Evolutionary conservation across 1,284 basidiomycete species (phyloP).

Genomic region (Afroboletus lepidellus): DNA sequence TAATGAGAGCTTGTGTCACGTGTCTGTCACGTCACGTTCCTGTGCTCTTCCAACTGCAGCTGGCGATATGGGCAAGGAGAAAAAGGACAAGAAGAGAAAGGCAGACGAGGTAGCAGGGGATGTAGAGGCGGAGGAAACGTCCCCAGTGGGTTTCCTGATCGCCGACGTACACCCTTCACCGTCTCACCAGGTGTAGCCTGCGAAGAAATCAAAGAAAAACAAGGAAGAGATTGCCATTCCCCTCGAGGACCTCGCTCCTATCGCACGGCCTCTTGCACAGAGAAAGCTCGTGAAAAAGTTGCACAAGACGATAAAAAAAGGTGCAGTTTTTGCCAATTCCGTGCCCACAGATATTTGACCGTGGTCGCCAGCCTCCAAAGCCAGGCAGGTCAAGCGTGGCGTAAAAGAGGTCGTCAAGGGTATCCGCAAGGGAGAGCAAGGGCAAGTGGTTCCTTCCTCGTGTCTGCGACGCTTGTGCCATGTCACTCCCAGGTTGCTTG

Average conservation of each 20-base stretch:
- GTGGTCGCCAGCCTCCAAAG: conserved; percentile 72
- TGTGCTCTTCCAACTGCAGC: neutral
- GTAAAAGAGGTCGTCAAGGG: conserved; percentile 98
- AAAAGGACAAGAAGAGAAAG: conserved; percentile 49
- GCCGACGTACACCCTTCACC: neutral
- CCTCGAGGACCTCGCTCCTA: conserved; percentile 81
- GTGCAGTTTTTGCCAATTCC: conserved; percentile 40
- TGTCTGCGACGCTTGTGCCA: conserved; percentile 5
- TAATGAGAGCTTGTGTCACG: conserved; percentile 14
- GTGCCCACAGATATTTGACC: conserved; percentile 4
- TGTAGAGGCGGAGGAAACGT: conserved; percentile 53
- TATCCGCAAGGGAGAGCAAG: conserved; percentile 93
- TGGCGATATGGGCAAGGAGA: conserved; percentile 56
- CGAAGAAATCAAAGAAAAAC: conserved; percentile 58
- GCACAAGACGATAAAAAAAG: conserved; percentile 91
- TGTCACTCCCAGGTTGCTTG: conserved; percentile 62
- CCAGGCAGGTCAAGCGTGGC: conserved; percentile 89
- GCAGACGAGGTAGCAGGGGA: conserved; percentile 40
- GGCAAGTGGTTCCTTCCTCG: conserved; percentile 50
- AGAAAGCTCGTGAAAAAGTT: conserved; percentile 92
- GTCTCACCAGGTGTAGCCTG: conserved; percentile 37
- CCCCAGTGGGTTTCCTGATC: conserved; percentile 37
- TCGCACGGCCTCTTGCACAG: conserved; percentile 87
- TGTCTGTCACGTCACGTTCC: conserved; percentile 24
- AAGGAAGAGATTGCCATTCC: conserved; percentile 71